Percentiles rank a stretch among this genome's conserved stretches.
phyloP scores from a whole-genome alignment of 768 basidiomycete genomes.

The Suillus cothurnatus region DNA sequence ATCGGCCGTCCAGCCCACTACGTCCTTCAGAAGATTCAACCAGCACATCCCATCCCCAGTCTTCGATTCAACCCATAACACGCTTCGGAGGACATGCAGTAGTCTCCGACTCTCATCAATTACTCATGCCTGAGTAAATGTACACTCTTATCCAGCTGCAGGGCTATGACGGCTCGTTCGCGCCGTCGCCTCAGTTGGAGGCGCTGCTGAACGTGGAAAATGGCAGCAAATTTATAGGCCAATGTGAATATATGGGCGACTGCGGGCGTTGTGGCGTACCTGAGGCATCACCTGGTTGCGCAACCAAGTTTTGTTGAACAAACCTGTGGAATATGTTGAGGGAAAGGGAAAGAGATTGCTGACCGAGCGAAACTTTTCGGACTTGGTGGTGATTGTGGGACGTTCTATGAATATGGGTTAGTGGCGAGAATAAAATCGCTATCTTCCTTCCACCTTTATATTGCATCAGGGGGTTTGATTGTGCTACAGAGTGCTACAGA shows the following conservation, averaged over 20 bases:
- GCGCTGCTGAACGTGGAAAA: conserved; percentile 38
- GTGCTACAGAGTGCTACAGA: too few species aligned
- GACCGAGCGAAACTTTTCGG: conserved; percentile 7
- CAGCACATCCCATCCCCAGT: conserved; percentile 38
- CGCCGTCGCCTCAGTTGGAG: conserved; percentile 29
- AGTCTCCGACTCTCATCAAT: not conserved
- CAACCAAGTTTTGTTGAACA: conserved; percentile 42
- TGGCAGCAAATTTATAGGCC: conserved; percentile 28
- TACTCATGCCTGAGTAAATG: conserved; percentile 28
- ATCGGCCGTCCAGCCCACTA: conserved; percentile 23
- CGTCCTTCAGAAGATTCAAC: conserved; percentile 26
- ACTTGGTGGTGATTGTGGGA: conserved; percentile 3
- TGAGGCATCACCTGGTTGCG: conserved; percentile 37
- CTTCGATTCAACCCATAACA: conserved; percentile 15
- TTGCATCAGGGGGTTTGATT: too few species aligned
- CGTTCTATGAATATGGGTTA: not conserved
- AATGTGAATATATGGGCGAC: conserved; percentile 52
- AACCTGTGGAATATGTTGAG: conserved; percentile 43
- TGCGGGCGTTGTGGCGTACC: conserved; percentile 47
- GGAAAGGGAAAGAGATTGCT: conserved; percentile 7
- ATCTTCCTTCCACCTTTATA: too few species aligned
- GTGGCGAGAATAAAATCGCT: too few species aligned
- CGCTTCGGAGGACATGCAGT: not conserved
- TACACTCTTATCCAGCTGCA: conserved; percentile 42
- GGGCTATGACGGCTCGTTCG: conserved; percentile 51